Conservation (phyloP, 2,329 filamentous ascomycete species). For the Camillea tinctor region DNA sequence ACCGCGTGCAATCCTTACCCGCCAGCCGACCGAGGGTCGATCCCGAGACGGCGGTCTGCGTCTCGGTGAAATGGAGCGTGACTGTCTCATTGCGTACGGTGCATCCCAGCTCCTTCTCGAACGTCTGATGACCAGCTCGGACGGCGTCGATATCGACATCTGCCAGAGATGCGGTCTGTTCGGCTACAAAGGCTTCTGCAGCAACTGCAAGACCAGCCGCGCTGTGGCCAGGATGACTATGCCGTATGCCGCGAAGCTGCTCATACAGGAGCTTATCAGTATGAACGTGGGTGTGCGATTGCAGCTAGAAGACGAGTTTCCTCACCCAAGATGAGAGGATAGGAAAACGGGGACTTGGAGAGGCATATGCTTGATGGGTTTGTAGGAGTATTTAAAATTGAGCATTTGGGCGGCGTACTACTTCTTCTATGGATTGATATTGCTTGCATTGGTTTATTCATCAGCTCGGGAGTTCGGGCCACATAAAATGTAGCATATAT, state of each 20-base stretch:
- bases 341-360: not conserved
- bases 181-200: constrained; percentile 92
- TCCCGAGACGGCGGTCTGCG: constrained; percentile 89
- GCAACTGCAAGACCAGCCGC: constrained; percentile 82
- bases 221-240: constrained; percentile 91
- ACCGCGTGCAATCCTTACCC: constrained; percentile 85
- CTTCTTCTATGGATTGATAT: not conserved
- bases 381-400: not conserved
- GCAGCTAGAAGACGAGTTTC: constrained; percentile 92
- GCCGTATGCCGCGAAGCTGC: constrained; percentile 93
- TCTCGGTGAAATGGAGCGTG: constrained; percentile 97
- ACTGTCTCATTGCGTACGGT: constrained; percentile 96
- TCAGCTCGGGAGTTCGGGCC: not conserved
- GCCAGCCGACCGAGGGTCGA: constrained; percentile 94
- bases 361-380: not conserved
- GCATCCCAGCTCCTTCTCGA: constrained; percentile 90
- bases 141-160: constrained; percentile 87
- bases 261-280: constrained; percentile 93
- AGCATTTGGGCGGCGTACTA: not conserved
- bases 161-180: constrained; percentile 94
- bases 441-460: not conserved
- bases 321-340: constrained; percentile 48
- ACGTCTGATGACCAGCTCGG: constrained; percentile 89
- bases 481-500: no score
- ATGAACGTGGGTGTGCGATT: constrained; percentile 98